Conservation (phyloP, 306 rosid species). For the Dryas alaskensis region DNA sequence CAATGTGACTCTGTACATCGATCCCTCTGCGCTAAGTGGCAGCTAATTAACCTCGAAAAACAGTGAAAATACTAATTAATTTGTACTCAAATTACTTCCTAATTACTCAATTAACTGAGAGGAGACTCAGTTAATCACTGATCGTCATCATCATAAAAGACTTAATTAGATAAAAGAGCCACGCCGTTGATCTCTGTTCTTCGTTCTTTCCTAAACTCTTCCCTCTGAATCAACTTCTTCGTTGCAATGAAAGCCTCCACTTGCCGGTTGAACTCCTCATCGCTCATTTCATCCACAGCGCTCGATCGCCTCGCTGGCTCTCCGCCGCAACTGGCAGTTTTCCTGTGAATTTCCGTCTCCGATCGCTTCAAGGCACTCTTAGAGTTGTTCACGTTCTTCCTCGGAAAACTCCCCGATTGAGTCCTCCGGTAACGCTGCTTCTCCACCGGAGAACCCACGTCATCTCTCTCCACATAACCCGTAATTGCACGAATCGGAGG, state of each 20-base stretch:
- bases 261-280: conserved; percentile 59
- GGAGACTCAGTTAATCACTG: background rate
- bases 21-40: too few relatives aligned
- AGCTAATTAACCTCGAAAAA: background rate
- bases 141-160: too few relatives aligned
- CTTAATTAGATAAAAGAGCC: background rate
- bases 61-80: conserved; percentile 12
- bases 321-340: background rate
- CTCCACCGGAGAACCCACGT: conserved; percentile 19
- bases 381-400: conserved; percentile 16
- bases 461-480: background rate
- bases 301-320: conserved; percentile 17
- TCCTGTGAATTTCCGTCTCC: conserved; percentile 20
- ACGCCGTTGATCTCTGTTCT: conserved; percentile 2
- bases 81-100: background rate
- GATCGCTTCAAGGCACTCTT: conserved; percentile 29
- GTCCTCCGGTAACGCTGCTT: conserved; percentile 44
- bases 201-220: conserved; percentile 21
- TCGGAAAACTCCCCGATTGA: conserved; percentile 43
- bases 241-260: conserved; percentile 56
- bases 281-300: conserved; percentile 47
- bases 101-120: background rate
- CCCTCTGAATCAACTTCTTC: conserved; percentile 40
- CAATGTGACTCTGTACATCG: background rate
- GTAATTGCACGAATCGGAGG: background rate